phyloP scores from a whole-genome alignment of 345 rosid species.

The Kandelia obovata region DNA sequence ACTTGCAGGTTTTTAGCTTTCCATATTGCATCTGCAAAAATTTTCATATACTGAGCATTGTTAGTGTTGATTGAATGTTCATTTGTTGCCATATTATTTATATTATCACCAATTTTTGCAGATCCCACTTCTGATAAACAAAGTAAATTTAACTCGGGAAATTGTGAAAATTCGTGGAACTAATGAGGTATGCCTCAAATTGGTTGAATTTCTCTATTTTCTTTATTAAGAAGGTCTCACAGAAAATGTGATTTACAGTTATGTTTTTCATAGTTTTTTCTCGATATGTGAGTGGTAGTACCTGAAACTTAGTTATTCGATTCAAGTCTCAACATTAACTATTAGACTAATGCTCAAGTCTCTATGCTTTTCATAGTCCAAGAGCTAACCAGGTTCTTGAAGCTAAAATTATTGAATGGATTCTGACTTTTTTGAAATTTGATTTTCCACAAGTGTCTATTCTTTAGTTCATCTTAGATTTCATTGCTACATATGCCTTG shows the following conservation, averaged over 20 bases:
- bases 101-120: conserved; percentile 31
- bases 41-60: neutral
- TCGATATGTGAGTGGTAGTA: no score
- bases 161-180: conserved; percentile 45
- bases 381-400: neutral
- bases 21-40: neutral
- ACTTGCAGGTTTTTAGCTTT: conserved; percentile 61
- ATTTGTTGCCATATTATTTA: conserved; percentile 3
- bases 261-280: neutral
- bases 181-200: conserved; percentile 47
- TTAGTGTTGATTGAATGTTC: conserved; percentile 2
- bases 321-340: no score
- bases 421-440: neutral
- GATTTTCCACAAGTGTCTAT: conserved; percentile 3
- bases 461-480: neutral
- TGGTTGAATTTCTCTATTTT: conserved; percentile 10
- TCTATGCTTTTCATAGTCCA: neutral
- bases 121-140: conserved; percentile 76
- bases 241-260: neutral
- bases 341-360: neutral
- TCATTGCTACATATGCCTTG: neutral
- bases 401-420: neutral
- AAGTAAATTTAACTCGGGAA: conserved; percentile 51
- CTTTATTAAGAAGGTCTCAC: neutral
- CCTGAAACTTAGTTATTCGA: no score